Evolutionary conservation across 1,284 basidiomycete species (phyloP).

Genomic region (Trametes hirsuta): DNA sequence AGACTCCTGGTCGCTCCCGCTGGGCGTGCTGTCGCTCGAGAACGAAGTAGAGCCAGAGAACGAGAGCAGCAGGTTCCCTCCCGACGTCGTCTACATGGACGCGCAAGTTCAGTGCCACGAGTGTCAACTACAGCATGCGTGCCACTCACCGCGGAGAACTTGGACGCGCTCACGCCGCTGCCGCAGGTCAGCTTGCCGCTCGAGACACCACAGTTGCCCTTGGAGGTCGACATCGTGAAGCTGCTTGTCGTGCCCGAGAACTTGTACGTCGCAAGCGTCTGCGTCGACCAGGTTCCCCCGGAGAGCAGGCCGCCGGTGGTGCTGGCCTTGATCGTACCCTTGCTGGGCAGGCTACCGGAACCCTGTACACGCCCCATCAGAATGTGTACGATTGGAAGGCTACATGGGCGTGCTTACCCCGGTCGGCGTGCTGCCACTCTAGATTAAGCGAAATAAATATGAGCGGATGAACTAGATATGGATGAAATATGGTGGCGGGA

Average conservation of each 20-base stretch:
- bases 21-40: conserved; percentile 55
- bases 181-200: conserved; percentile 39
- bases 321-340: conserved; percentile 43
- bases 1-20: conserved; percentile 51
- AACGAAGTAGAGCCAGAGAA: conserved; percentile 55
- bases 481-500: neutral
- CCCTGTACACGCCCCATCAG: conserved; percentile 10
- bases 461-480: neutral
- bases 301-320: conserved; percentile 40
- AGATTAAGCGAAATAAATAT: neutral
- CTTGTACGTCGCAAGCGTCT: conserved; percentile 41
- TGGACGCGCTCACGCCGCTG: conserved; percentile 41
- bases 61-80: conserved; percentile 50
- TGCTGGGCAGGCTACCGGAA: conserved; percentile 42
- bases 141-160: conserved; percentile 53
- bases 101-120: neutral
- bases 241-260: conserved; percentile 34
- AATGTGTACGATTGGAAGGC: neutral
- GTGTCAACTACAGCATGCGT: neutral
- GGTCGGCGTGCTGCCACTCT: conserved; percentile 22
- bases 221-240: conserved; percentile 44
- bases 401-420: conserved; percentile 5
- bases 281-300: conserved; percentile 42
- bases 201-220: conserved; percentile 42
- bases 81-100: conserved; percentile 46